Percentiles rank a stretch among this genome's conserved stretches.
These are phyloP conservation scores for Populus davidiana DNA, from an alignment of 345 rosid genomes.

Conservation along the genomic window DNA sequence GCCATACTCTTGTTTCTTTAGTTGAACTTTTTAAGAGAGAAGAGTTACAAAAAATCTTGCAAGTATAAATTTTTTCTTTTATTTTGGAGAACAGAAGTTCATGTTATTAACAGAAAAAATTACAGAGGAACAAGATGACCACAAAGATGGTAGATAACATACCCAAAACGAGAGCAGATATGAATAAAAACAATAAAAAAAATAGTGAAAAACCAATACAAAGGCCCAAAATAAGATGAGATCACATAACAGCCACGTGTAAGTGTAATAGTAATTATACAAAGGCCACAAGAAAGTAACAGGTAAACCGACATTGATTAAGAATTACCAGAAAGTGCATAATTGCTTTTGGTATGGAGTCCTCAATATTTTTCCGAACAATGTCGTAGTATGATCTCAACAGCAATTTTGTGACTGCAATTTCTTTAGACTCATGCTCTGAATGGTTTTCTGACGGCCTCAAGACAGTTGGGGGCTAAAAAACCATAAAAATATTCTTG, in stretches of 20 bases:
- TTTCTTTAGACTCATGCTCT: conserved; percentile 81
- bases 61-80: background rate
- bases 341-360: conserved; percentile 84
- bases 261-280: background rate
- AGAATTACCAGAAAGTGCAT: conserved; percentile 89
- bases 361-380: conserved; percentile 90
- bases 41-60: background rate
- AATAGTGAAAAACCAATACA: background rate
- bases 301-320: background rate
- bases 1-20: background rate
- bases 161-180: background rate
- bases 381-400: conserved; percentile 90
- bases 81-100: background rate
- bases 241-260: background rate
- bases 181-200: background rate
- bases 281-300: background rate
- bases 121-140: background rate
- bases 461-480: conserved; percentile 84
- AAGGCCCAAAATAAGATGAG: background rate
- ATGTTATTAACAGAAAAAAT: background rate
- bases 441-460: conserved; percentile 81
- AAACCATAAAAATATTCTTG: conserved; percentile 12
- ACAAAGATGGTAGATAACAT: background rate
- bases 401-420: conserved; percentile 71
- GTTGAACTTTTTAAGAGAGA: background rate